Evolutionary conservation across 2,329 filamentous ascomycete species (phyloP), one percentile per base, ranked within the genome.

Genomic region (Emmonsia crescens): DNA sequence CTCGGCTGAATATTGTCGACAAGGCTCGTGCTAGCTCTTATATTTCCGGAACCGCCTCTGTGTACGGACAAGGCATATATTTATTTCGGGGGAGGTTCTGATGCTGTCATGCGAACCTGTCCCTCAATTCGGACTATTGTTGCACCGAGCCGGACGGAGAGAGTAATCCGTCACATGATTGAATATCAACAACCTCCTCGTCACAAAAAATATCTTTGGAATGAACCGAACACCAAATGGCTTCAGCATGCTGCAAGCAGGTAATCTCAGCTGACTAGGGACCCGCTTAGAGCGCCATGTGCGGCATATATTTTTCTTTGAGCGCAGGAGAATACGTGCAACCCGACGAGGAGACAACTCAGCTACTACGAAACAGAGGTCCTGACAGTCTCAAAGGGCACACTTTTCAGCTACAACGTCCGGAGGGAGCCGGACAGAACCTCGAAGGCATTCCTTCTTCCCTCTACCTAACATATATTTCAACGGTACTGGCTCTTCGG

Each of bases 401-500:
- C 59, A 68, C 68, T 19, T 63, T 72, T 38, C 64, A 68, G 61
- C n/a, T 70, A 19, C 42, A 66, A 2, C 44, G 14, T 21, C 59
- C 19, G 3, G n/a, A 61, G 42, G 24, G 16, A 12, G 10, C n/a
- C 6, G 46, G 49, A 46, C 6, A 29, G 49, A 19, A 58, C 59
- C 9, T 40, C 29, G 31, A 24, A 29, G 14, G 9, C 10, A 27
- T 5, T 44, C n/a, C n/a, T 21, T 19, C 44, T 6, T 59, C 59
- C 63, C 66, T 67, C 64, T 55, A 60, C 62, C 60, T 62, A 60
- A 81, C 79, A 19, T 88, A 95, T 69, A 83, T 85, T 14, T 94
- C 93, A 6, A 95, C 91, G 0, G 93, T 99, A 0, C 83, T 97
- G n/a, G 86, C 91, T 3, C 79, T 99, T n/a, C 85, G 94, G 68